Percentiles rank a stretch among this genome's conserved stretches.
Evolutionary conservation across 1,139 yeast species (phyloP).

Genomic region (Nematodospora anomalae): DNA sequence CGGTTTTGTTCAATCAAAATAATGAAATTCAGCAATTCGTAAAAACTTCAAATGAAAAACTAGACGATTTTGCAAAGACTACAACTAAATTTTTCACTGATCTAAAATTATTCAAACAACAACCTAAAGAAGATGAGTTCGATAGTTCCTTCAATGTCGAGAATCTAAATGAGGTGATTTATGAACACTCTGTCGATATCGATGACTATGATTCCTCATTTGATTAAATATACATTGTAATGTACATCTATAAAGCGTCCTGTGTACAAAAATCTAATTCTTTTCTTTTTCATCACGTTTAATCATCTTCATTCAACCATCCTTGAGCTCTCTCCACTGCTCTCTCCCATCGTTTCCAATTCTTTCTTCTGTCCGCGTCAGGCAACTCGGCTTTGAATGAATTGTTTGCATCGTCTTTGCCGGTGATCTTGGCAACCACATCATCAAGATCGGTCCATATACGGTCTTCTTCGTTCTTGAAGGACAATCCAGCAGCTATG

Average conservation of each 20-base stretch:
- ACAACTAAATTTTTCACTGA: constrained; percentile 24
- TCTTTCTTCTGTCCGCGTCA: constrained; percentile 59
- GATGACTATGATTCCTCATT: constrained; percentile 17
- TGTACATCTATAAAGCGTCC: constrained; percentile 3
- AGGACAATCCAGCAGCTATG: constrained; percentile 86
- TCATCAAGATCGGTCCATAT: constrained; percentile 79
- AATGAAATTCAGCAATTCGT: constrained; percentile 9
- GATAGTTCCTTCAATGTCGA: constrained; percentile 32
- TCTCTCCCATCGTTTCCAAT: constrained; percentile 78
- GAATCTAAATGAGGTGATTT: constrained; percentile 16
- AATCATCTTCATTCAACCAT: constrained; percentile 59
- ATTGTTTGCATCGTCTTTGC: constrained; percentile 32
- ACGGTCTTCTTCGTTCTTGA: constrained; percentile 55
- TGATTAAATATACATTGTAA: constrained; percentile 2
- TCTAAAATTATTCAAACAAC: constrained; percentile 4
- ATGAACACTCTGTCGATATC: constrained; percentile 16
- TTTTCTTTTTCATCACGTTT: constrained; percentile 4
- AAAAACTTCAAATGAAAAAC: constrained; percentile 18
- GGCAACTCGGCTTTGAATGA: constrained; percentile 58
- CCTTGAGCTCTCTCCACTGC: constrained; percentile 77
- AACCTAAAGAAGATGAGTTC: constrained; percentile 16
- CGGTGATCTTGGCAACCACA: constrained; percentile 38
- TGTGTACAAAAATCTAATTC: too few relatives aligned
- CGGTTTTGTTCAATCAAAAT: constrained; percentile 11
- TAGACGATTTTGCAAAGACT: constrained; percentile 23